These are phyloP conservation scores for Aspergillus tamarii DNA, from an alignment of 2,329 filamentous ascomycete species.

Conservation along the genomic window DNA sequence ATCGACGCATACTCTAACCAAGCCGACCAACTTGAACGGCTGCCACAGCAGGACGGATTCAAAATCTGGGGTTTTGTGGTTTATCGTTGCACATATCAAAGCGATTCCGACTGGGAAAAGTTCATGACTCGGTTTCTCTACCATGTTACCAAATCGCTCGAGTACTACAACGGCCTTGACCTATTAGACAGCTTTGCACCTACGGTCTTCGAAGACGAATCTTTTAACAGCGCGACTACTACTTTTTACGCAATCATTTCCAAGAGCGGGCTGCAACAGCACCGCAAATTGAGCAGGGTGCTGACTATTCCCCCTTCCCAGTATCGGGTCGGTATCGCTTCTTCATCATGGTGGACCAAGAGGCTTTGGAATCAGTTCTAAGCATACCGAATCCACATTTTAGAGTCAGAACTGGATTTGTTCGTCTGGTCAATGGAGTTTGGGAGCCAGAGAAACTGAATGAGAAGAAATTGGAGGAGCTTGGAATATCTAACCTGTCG, in stretches of 20 bases:
- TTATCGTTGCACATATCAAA: constrained; percentile 18
- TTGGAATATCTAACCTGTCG: background rate
- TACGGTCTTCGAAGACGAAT: constrained; percentile 21
- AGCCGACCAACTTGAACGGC: constrained; percentile 44
- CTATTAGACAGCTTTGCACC: constrained; percentile 17
- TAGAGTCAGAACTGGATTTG: constrained; percentile 1
- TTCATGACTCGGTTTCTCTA: constrained; percentile 13
- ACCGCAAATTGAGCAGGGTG: constrained; percentile 11
- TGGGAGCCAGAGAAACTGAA: constrained; percentile 14
- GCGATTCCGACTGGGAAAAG: constrained; percentile 10
- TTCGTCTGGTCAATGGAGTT: constrained; percentile 17
- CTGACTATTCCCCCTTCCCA: background rate
- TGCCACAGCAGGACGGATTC: constrained; percentile 13
- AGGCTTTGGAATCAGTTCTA: constrained; percentile 17
- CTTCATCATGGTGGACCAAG: constrained; percentile 23
- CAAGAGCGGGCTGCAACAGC: constrained; percentile 12
- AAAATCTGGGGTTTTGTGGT: constrained; percentile 12
- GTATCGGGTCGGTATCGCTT: constrained; percentile 17
- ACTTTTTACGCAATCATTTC: constrained; percentile 17
- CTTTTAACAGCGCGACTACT: constrained; percentile 18
- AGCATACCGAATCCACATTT: no score
- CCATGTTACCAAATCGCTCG: constrained; percentile 1
- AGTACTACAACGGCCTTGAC: constrained; percentile 14
- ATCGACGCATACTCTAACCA: background rate
- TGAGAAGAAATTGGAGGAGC: background rate